Percentiles rank a stretch among this genome's conserved stretches.
phyloP scores from a whole-genome alignment of 495 filamentous ascomycete genomes.

The Cercophora sp. region DNA sequence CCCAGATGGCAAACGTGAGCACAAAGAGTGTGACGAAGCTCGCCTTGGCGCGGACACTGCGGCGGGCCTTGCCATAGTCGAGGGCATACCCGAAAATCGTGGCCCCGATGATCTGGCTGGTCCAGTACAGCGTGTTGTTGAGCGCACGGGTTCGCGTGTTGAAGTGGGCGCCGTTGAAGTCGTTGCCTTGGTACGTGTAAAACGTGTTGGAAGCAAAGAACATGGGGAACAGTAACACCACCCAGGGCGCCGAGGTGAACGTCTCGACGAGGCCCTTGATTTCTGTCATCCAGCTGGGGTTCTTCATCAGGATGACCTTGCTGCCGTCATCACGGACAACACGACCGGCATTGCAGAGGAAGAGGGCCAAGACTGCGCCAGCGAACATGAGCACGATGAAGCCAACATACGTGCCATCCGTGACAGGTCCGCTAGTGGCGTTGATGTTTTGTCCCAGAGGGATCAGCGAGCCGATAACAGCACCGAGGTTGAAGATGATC shows the following conservation, averaged over 20 bases:
- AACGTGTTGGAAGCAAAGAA: conserved; percentile 80
- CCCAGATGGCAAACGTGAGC: conserved; percentile 83
- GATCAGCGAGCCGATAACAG: conserved; percentile 82
- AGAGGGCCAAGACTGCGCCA: conserved; percentile 68
- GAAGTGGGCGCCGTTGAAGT: conserved; percentile 67
- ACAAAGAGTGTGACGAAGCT: conserved; percentile 62
- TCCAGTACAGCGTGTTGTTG: conserved; percentile 84
- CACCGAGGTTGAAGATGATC: conserved; percentile 93
- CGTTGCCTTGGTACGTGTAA: conserved; percentile 67
- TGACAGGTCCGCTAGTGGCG: conserved; percentile 55
- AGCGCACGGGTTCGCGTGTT: conserved; percentile 77
- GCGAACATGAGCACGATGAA: conserved; percentile 82
- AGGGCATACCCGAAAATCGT: conserved; percentile 71
- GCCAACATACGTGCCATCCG: conserved; percentile 82
- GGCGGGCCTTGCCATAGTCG: conserved; percentile 59
- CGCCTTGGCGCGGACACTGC: conserved; percentile 70
- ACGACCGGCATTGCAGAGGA: conserved; percentile 70
- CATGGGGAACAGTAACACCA: conserved; percentile 83
- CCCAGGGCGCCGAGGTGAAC: conserved; percentile 66
- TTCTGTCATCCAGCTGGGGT: conserved; percentile 77
- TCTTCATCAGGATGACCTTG: conserved; percentile 78
- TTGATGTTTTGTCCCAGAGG: conserved; percentile 79
- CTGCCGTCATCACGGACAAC: conserved; percentile 75
- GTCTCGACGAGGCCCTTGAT: conserved; percentile 74
- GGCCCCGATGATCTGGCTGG: conserved; percentile 82